A percentile compares a stretch with the other conserved stretches of the same genome.
phyloP scores from a whole-genome alignment of 2,329 filamentous ascomycete species.

The Aulographum hederae region DNA sequence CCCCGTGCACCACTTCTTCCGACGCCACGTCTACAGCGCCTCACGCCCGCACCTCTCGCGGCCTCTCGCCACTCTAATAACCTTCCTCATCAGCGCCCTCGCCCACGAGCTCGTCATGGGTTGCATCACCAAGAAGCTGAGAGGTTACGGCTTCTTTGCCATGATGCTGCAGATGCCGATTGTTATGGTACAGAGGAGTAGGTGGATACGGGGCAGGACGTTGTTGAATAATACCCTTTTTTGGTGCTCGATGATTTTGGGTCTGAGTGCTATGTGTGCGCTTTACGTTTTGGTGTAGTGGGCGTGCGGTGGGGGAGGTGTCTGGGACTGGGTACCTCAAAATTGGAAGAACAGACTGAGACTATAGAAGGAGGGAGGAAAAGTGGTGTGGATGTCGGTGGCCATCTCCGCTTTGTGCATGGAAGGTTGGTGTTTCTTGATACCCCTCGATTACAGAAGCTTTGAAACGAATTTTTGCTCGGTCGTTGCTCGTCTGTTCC shows the following conservation, averaged over 20 bases:
- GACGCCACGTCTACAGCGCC: conserved; percentile 64
- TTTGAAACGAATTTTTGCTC: too few species aligned
- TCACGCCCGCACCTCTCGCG: conserved; percentile 60
- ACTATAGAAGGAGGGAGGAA: too few species aligned
- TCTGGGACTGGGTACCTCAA: too few species aligned
- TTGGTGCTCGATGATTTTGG: conserved; percentile 83
- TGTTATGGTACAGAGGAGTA: conserved; percentile 72
- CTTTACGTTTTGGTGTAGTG: conserved; percentile 20
- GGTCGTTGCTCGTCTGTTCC: too few species aligned
- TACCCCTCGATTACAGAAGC: too few species aligned
- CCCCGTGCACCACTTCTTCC: conserved; percentile 91
- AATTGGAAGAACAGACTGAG: too few species aligned
- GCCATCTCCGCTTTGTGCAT: too few species aligned
- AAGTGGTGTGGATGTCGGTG: too few species aligned
- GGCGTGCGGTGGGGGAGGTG: too few species aligned
- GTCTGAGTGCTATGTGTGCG: conserved; percentile 31
- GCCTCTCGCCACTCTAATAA: conserved; percentile 65
- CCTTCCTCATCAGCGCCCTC: conserved; percentile 75
- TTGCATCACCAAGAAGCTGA: conserved; percentile 90
- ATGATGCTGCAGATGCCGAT: conserved; percentile 97
- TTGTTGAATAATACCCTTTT: conserved; percentile 81
- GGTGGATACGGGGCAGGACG: conserved; percentile 53
- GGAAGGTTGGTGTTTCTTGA: too few species aligned
- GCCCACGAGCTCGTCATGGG: conserved; percentile 95
- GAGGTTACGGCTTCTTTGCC: conserved; percentile 81